Percentiles rank a stretch among this genome's conserved stretches.
Evolutionary conservation across 768 basidiomycete genomes (phyloP).

Genomic region (Mycena sanguinolenta): DNA sequence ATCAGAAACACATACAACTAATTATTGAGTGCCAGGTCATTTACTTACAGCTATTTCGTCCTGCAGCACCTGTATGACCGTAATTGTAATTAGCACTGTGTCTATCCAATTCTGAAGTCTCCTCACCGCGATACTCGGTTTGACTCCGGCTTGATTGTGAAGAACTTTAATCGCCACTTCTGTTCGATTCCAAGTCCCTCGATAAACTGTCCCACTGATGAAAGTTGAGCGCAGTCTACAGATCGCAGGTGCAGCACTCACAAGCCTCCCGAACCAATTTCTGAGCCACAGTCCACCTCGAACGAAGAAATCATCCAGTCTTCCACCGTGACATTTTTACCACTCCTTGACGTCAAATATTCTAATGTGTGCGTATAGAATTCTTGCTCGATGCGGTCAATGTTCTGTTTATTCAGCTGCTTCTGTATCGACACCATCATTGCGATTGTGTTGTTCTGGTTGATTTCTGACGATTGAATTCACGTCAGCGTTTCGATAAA

Average conservation of each 20-base stretch:
- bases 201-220: slow-evolving; percentile 18
- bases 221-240: background rate
- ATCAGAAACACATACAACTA: background rate
- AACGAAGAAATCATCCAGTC: slow-evolving; percentile 37
- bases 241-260: background rate
- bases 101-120: background rate
- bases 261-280: slow-evolving; percentile 38
- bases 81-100: background rate
- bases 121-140: background rate
- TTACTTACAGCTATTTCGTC: slow-evolving; percentile 10
- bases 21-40: background rate
- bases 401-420: slow-evolving; percentile 6
- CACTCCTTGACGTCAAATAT: slow-evolving; percentile 29
- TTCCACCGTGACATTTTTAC: slow-evolving; percentile 19
- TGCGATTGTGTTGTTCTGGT: slow-evolving; percentile 30
- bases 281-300: slow-evolving; percentile 26
- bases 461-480: slow-evolving; percentile 15
- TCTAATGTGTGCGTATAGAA: slow-evolving; percentile 31
- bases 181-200: slow-evolving; percentile 21
- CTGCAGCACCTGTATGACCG: background rate
- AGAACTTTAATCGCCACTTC: slow-evolving; percentile 24
- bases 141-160: slow-evolving; percentile 3
- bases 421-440: slow-evolving; percentile 36
- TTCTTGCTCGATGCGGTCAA: slow-evolving; percentile 9
- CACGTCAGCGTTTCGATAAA: too few relatives aligned